Base-by-base conservation (phyloP, 2,329 filamentous ascomycete species). In the Lanzia echinophila region DNA sequence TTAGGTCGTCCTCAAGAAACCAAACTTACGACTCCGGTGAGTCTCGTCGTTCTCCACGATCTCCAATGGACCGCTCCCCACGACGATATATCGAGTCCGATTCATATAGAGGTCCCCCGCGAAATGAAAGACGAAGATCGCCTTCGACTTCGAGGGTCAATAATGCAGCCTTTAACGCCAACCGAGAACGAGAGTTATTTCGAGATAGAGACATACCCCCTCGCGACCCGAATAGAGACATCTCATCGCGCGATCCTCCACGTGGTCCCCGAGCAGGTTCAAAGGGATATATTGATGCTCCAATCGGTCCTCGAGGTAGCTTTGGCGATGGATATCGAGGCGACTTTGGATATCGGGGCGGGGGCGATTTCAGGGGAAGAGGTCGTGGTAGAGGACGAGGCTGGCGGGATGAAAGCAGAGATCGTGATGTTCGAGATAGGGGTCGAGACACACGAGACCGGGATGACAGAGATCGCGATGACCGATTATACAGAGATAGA, bases 191-290 rank as follows among this genome's bases (percentile, higher is more conserved):
- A 53, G 50, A 53, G 17, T 28, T 48, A 13, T 53, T 53, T 41
- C 31, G 39, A 12, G 50, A 53, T 47, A 47, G 50, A 12, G 43
- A 53, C 32, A 53, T 41, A 15, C 50, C 45, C 13, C 36, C 50
- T 28, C 50, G 50, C n/a, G 67, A 68, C 32, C 56, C 59, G 43
- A 58, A 38, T 11, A 32, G 53, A 51, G 66, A 68, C 38, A 66
- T 61, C 59, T 78, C 67, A 68, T 75, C 78, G 12, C 79, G 86
- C 60, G 88, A 95, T 59, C 85, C 88, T 2, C 90, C 90, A 3
- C 80, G 90, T 53, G 90, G 88, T 0, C 90, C 90, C 11, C 90
- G 91, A 69, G 88, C 87, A 22, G 50, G 50, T 12, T 53, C 50
- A 1, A 53, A 53, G 3, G 73, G 90, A 54, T 60, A 54, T 47